These are phyloP conservation scores for Fusarium buxicola DNA, from an alignment of 2,329 filamentous ascomycete genomes.

Conservation along the genomic window DNA sequence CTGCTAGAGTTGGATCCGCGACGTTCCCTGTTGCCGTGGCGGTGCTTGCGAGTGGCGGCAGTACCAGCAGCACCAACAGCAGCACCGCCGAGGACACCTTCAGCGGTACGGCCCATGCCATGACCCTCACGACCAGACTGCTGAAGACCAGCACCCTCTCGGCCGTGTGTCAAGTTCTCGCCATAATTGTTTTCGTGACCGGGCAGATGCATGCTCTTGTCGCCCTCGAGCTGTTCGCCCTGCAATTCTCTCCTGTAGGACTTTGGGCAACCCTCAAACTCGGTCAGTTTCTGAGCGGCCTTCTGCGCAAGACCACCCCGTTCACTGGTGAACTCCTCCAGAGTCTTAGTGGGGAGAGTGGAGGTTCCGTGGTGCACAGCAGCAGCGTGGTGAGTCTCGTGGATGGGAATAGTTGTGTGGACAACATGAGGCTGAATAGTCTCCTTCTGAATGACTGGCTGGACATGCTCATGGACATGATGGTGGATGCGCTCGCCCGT, in stretches of 20 bases:
- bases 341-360: constrained; percentile 70
- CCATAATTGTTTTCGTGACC: constrained; percentile 28
- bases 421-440: constrained; percentile 74
- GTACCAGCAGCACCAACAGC: constrained; percentile 27
- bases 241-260: constrained; percentile 22
- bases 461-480: constrained; percentile 74
- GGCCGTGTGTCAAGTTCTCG: constrained; percentile 3
- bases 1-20: constrained; percentile 31
- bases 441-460: constrained; percentile 78
- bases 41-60: constrained; percentile 25
- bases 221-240: constrained; percentile 25
- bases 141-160: constrained; percentile 6
- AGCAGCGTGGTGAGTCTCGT: constrained; percentile 76
- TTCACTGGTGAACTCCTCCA: constrained; percentile 68
- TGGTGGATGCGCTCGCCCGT: constrained; percentile 51
- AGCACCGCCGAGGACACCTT: constrained; percentile 20
- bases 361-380: constrained; percentile 74
- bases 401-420: constrained; percentile 78
- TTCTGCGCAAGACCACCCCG: constrained; percentile 63
- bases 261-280: constrained; percentile 71
- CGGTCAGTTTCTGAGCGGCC: constrained; percentile 64
- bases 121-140: constrained; percentile 19
- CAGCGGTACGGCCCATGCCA: constrained; percentile 9
- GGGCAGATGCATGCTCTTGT: constrained; percentile 35
- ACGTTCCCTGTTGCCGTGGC: constrained; percentile 17